These are phyloP conservation scores for Actinidia chinensis DNA, from an alignment of 179 eudicot species.

Conservation along the genomic window DNA sequence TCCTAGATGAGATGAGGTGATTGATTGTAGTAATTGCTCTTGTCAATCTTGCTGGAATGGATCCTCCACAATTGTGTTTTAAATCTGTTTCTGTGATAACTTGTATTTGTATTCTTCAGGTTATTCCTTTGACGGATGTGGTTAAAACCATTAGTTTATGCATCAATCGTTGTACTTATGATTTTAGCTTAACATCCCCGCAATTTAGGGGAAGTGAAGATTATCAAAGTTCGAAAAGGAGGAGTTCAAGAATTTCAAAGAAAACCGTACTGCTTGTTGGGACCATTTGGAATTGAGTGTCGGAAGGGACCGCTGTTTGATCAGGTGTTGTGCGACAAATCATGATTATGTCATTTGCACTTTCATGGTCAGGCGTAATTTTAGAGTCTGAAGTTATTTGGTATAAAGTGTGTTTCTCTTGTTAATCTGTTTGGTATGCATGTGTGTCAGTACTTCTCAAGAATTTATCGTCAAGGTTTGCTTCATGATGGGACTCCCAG, in stretches of 20 bases:
- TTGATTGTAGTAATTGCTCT: slow-evolving; percentile 85
- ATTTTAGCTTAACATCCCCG: slow-evolving; percentile 34
- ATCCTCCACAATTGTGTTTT: slow-evolving; percentile 32
- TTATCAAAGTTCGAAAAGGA: slow-evolving; percentile 78
- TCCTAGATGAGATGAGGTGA: slow-evolving; percentile 81
- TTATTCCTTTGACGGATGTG: not conserved
- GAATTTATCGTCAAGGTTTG: slow-evolving; percentile 84
- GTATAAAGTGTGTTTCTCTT: slow-evolving; percentile 14
- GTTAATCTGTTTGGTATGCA: slow-evolving; percentile 24
- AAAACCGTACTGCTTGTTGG: slow-evolving; percentile 79
- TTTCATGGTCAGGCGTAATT: slow-evolving; percentile 70
- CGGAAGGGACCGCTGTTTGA: slow-evolving; percentile 94
- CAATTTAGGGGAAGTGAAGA: slow-evolving; percentile 90
- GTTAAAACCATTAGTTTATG: not conserved
- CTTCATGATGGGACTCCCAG: slow-evolving; percentile 90
- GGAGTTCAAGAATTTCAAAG: slow-evolving; percentile 84
- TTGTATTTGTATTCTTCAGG: slow-evolving; percentile 13
- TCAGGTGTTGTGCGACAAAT: slow-evolving; percentile 72
- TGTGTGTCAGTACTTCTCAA: slow-evolving; percentile 75
- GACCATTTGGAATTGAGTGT: slow-evolving; percentile 77
- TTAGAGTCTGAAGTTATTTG: not conserved
- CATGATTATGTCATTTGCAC: slow-evolving; percentile 89
- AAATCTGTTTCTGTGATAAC: not conserved
- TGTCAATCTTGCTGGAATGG: slow-evolving; percentile 80
- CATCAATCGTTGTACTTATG: not conserved